Evolutionary conservation across 75 land plant genomes (phyloP).

Genomic region (Cupressus sempervirens): DNA sequence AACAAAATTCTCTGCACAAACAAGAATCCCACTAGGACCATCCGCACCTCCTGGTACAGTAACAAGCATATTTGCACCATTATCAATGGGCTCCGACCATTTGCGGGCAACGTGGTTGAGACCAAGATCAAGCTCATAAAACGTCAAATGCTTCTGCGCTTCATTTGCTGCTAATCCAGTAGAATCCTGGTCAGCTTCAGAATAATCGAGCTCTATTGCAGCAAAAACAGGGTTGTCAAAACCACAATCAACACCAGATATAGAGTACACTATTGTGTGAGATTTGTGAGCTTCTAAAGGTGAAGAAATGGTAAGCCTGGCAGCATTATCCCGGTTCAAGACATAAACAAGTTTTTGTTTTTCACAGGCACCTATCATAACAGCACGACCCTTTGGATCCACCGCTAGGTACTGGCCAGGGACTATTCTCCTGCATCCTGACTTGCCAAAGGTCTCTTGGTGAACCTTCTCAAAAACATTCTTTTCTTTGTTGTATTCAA

Average conservation of each 20-base stretch:
- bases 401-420: constrained; percentile 95
- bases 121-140: constrained; percentile 96
- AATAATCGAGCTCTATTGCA: constrained; percentile 96
- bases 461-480: constrained; percentile 83
- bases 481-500: constrained; percentile 86
- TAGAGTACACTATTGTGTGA: constrained; percentile 87
- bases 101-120: constrained; percentile 95
- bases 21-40: constrained; percentile 96
- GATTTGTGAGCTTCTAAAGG: constrained; percentile 97
- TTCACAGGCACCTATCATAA: constrained; percentile 89
- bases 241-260: constrained; percentile 90
- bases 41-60: constrained; percentile 99
- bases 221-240: constrained; percentile 98
- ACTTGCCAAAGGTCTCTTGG: constrained; percentile 98
- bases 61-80: constrained; percentile 94
- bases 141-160: constrained; percentile 96
- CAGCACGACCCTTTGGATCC: constrained; percentile 97
- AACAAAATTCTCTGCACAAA: constrained; percentile 98
- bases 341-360: constrained; percentile 99
- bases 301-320: constrained; percentile 91
- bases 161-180: constrained; percentile 93
- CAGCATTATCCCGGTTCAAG: constrained; percentile 90
- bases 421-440: constrained; percentile 94
- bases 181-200: constrained; percentile 93
- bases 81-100: constrained; percentile 95